A percentile compares a stretch with the other conserved stretches of the same genome.
Evolutionary conservation across 73 alveolate species (phyloP).

Genomic region (Paramecium tetraurelia): DNA sequence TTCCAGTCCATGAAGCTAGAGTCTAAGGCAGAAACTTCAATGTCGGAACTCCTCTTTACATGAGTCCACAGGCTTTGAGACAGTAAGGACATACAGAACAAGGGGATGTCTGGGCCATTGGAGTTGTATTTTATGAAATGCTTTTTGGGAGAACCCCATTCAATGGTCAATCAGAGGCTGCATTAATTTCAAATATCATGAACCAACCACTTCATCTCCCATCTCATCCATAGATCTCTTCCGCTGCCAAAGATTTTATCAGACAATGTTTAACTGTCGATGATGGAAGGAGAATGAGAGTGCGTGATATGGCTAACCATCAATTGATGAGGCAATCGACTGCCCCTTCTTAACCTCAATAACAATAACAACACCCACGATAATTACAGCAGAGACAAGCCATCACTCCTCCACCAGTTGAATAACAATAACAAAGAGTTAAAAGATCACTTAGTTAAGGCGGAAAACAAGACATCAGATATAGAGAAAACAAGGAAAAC

Average conservation of each 20-base stretch:
- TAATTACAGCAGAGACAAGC: neutral
- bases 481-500: neutral
- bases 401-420: neutral
- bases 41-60: slow-evolving; percentile 87
- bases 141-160: slow-evolving; percentile 82
- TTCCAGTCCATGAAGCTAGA: slow-evolving; percentile 36
- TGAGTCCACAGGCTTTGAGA: slow-evolving; percentile 80
- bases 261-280: slow-evolving; percentile 51
- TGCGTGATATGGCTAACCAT: slow-evolving; percentile 56
- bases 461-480: neutral
- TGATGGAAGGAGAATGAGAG: slow-evolving; percentile 41
- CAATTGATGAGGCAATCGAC: neutral
- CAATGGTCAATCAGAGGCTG: slow-evolving; percentile 63
- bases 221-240: slow-evolving; percentile 43
- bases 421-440: neutral
- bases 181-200: neutral
- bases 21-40: slow-evolving; percentile 59
- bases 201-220: slow-evolving; percentile 22
- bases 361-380: neutral
- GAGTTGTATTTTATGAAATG: slow-evolving; percentile 86
- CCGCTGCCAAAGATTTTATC: slow-evolving; percentile 48
- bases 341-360: neutral
- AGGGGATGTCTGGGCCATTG: slow-evolving; percentile 87
- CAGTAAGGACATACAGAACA: slow-evolving; percentile 78
- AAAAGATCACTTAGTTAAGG: slow-evolving; percentile 30